Percentiles rank a stretch among this genome's conserved stretches.
Evolutionary conservation across 1,139 yeast species (phyloP).

Genomic region (Candida tetrigidarum): DNA sequence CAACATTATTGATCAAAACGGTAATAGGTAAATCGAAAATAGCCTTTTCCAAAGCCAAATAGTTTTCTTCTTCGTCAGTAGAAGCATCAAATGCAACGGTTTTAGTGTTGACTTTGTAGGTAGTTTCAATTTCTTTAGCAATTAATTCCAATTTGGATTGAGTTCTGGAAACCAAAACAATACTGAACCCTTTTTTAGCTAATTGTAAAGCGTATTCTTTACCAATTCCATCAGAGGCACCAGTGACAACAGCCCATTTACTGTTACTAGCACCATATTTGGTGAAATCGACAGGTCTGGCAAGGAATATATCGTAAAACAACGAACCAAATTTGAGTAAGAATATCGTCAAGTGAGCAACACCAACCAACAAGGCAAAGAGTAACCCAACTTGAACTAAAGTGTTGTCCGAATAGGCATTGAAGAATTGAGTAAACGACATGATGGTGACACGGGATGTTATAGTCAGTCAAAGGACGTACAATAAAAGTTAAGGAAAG

Average conservation of each 20-base stretch:
- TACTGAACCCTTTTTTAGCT: slow-evolving; percentile 83
- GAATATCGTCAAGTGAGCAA: slow-evolving; percentile 47
- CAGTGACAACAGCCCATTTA: slow-evolving; percentile 92
- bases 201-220: slow-evolving; percentile 87
- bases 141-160: slow-evolving; percentile 71
- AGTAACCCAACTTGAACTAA: slow-evolving; percentile 29
- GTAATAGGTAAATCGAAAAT: slow-evolving; percentile 63
- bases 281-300: slow-evolving; percentile 63
- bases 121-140: slow-evolving; percentile 63
- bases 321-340: slow-evolving; percentile 45
- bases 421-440: slow-evolving; percentile 20
- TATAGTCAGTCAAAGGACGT: background rate
- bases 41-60: slow-evolving; percentile 44
- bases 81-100: slow-evolving; percentile 83
- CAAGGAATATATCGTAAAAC: slow-evolving; percentile 59
- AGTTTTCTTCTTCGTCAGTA: slow-evolving; percentile 55
- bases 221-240: slow-evolving; percentile 98
- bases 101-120: slow-evolving; percentile 65
- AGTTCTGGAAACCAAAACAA: slow-evolving; percentile 85
- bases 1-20: slow-evolving; percentile 88
- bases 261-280: slow-evolving; percentile 72
- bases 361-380: slow-evolving; percentile 53
- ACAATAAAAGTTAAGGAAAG: too few species aligned
- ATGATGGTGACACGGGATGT: slow-evolving; percentile 11
- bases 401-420: slow-evolving; percentile 22